Conservation (phyloP, 139 green algal genomes). For the Parachlorella kessleri region DNA sequence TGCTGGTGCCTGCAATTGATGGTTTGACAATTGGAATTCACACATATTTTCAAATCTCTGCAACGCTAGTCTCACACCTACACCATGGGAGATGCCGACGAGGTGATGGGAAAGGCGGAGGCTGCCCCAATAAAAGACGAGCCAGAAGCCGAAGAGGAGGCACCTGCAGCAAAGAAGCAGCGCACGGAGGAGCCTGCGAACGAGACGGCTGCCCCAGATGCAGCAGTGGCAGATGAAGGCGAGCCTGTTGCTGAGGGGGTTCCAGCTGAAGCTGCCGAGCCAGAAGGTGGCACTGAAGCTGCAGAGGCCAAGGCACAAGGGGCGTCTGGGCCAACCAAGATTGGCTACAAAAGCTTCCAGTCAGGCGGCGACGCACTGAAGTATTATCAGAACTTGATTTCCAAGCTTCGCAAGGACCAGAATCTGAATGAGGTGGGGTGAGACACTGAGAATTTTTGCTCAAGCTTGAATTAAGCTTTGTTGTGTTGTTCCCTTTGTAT, state of each 20-base stretch:
- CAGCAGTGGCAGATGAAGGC: not conserved
- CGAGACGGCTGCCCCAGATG: not conserved
- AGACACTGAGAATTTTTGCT: not conserved
- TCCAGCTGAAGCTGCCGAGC: not conserved
- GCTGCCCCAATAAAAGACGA: too few relatives aligned
- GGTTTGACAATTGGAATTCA: too few relatives aligned
- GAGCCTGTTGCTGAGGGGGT: not conserved
- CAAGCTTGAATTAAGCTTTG: too few relatives aligned
- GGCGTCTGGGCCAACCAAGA: conserved; percentile 31
- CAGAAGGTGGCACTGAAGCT: not conserved
- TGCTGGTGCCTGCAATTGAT: too few relatives aligned
- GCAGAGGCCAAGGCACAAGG: not conserved
- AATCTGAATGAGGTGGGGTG: conserved; percentile 68
- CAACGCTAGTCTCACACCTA: too few relatives aligned
- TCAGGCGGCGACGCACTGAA: conserved; percentile 19
- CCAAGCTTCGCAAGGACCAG: conserved; percentile 30
- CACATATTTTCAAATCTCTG: too few relatives aligned
- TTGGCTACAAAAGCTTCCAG: conserved; percentile 65
- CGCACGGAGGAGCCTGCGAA: conserved; percentile 1
- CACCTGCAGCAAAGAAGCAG: conserved; percentile 5
- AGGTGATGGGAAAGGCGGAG: too few relatives aligned
- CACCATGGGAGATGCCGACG: too few relatives aligned
- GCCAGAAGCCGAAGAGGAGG: not conserved
- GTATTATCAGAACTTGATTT: conserved; percentile 58
- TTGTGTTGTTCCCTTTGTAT: too few relatives aligned